A percentile compares a stretch with the other conserved stretches of the same genome.
phyloP scores from a whole-genome alignment of 768 basidiomycete genomes.

The Termitomyces titanicus region DNA sequence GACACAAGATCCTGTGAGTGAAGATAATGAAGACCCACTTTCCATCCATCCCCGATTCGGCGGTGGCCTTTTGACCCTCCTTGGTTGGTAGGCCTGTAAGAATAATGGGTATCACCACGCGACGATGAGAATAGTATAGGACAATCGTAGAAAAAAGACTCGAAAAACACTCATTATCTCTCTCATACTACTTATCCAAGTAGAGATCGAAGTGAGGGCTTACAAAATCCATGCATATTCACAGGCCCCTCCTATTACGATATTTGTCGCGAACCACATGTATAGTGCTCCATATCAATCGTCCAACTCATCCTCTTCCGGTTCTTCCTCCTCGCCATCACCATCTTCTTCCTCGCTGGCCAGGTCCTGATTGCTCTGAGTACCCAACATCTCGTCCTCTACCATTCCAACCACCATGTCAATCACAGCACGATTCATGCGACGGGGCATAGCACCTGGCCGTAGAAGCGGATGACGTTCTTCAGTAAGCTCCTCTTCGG shows the following conservation, averaged over 20 bases:
- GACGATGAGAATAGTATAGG: too few species aligned
- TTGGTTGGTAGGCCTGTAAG: too few species aligned
- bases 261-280: background rate
- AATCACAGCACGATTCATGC: slow-evolving; percentile 62
- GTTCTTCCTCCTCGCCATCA: slow-evolving; percentile 35
- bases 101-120: too few species aligned
- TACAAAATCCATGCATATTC: background rate
- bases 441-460: slow-evolving; percentile 59
- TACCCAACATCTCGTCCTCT: slow-evolving; percentile 44
- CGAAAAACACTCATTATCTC: too few species aligned
- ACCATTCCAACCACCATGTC: slow-evolving; percentile 66
- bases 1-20: too few species aligned
- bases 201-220: background rate
- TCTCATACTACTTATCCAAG: too few species aligned
- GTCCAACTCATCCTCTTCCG: slow-evolving; percentile 47
- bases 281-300: slow-evolving; percentile 20
- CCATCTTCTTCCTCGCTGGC: slow-evolving; percentile 28
- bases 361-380: slow-evolving; percentile 20
- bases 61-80: too few species aligned
- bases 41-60: too few species aligned
- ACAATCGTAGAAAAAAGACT: too few species aligned
- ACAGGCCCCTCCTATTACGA: background rate
- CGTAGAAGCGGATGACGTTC: slow-evolving; percentile 59
- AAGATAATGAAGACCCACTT: too few species aligned
- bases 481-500: slow-evolving; percentile 45